Conservation (phyloP, 2,329 filamentous ascomycete species). For the Sarocladium brachiariae region DNA sequence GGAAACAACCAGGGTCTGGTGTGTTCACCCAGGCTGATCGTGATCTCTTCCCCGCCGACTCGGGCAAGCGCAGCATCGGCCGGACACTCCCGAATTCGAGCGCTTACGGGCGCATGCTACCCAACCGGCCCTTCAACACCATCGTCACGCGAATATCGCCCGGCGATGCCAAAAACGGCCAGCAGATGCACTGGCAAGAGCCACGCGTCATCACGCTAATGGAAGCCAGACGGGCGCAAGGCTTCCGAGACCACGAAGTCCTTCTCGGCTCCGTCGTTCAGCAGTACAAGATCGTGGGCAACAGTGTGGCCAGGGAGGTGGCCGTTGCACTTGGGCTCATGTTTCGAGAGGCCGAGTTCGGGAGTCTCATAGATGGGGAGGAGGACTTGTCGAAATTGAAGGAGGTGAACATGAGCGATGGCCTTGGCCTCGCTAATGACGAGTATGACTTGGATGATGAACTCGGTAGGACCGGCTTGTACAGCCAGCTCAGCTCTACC, state of each 20-base stretch:
- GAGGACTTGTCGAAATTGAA: slow-evolving; percentile 3
- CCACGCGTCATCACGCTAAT: slow-evolving; percentile 54
- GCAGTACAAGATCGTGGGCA: slow-evolving; percentile 65
- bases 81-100: slow-evolving; percentile 35
- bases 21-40: slow-evolving; percentile 33
- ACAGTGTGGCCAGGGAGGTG: slow-evolving; percentile 66
- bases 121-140: slow-evolving; percentile 50
- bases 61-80: slow-evolving; percentile 24
- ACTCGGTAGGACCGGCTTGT: too few species aligned
- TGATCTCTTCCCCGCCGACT: slow-evolving; percentile 30
- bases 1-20: slow-evolving; percentile 18
- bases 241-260: slow-evolving; percentile 63
- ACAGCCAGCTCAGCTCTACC: too few species aligned
- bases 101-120: slow-evolving; percentile 47
- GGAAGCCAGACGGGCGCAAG: slow-evolving; percentile 64
- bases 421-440: not conserved
- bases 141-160: slow-evolving; percentile 49
- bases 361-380: slow-evolving; percentile 6
- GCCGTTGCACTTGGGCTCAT: slow-evolving; percentile 59
- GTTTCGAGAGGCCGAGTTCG: slow-evolving; percentile 47
- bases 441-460: not conserved
- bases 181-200: slow-evolving; percentile 59
- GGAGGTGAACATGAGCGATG: not conserved
- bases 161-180: slow-evolving; percentile 49
- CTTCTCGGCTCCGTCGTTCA: slow-evolving; percentile 49